These are phyloP conservation scores for Chlorella sp. DNA, from an alignment of 139 green algal genomes.

Conservation along the genomic window DNA sequence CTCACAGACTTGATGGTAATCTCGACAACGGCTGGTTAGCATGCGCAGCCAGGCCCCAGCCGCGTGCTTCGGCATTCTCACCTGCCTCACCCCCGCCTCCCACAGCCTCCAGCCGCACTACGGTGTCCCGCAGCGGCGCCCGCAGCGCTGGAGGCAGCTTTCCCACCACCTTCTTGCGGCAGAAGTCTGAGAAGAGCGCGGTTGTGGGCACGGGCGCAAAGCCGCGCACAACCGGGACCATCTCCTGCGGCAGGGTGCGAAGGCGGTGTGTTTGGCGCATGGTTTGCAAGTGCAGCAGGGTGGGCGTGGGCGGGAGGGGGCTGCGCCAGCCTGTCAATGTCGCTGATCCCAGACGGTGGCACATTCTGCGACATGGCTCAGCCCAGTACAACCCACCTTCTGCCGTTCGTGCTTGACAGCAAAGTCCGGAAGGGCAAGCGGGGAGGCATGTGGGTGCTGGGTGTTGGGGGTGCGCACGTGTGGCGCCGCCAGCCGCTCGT, in stretches of 20 bases:
- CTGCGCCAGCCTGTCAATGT: not conserved
- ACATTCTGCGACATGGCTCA: not conserved
- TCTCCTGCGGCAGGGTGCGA: not conserved
- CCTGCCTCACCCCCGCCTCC: not conserved
- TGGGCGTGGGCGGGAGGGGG: not conserved
- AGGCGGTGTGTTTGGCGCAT: too few species aligned
- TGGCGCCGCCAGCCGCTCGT: not conserved
- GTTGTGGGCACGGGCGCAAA: slow-evolving; percentile 24
- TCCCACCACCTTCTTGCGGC: not conserved
- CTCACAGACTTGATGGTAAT: too few species aligned
- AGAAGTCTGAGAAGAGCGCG: slow-evolving; percentile 25
- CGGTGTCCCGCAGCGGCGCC: not conserved
- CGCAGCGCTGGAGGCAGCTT: not conserved
- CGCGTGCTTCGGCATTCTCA: not conserved
- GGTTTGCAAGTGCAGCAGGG: not conserved
- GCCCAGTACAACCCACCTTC: not conserved
- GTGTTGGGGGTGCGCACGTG: slow-evolving; percentile 26
- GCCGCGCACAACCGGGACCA: slow-evolving; percentile 1
- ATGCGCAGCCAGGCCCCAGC: not conserved
- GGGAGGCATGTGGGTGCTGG: slow-evolving; percentile 34
- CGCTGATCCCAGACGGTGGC: not conserved
- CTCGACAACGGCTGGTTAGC: not conserved
- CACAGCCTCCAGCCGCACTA: not conserved
- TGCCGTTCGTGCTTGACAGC: slow-evolving; percentile 18
- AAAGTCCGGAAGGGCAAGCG: slow-evolving; percentile 31